Conservation (phyloP, 139 green algal species). For the Klebsormidium nitens region DNA sequence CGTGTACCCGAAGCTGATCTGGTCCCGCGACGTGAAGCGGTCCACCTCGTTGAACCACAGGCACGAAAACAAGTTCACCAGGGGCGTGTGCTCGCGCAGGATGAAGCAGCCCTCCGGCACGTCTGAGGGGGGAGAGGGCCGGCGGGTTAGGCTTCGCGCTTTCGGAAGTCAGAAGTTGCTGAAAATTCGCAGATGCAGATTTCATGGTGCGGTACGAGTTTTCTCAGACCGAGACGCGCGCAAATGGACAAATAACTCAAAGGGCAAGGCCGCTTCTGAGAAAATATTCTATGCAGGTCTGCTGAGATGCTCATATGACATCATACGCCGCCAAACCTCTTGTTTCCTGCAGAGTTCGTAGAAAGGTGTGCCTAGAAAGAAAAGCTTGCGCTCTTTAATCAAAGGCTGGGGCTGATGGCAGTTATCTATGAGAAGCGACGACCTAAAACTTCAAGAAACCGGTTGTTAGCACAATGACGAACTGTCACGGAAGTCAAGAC, state of each 20-base stretch:
- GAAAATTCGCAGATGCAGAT: neutral
- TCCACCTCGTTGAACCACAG: constrained; percentile 41
- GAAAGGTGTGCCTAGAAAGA: no score
- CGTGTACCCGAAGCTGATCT: constrained; percentile 35
- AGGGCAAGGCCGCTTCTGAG: neutral
- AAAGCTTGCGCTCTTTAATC: no score
- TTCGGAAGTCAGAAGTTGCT: no score
- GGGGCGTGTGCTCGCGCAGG: constrained; percentile 21
- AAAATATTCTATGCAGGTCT: neutral
- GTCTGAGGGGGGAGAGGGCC: no score
- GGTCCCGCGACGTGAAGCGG: constrained; percentile 35
- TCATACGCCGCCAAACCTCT: no score
- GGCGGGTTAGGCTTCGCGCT: neutral
- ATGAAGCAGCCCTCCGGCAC: constrained; percentile 33
- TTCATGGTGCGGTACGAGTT: neutral
- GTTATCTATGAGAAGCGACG: neutral
- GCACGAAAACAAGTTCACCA: constrained; percentile 28
- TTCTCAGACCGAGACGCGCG: neutral
- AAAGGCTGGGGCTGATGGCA: neutral
- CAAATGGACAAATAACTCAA: neutral
- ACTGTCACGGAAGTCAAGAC: neutral
- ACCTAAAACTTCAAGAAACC: neutral
- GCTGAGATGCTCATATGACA: constrained; percentile 1
- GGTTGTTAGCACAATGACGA: neutral
- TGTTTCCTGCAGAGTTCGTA: no score